Evolutionary conservation across 805 yeast species (phyloP), one percentile per base, ranked within the genome.

Genomic region (Vanderwaltozyma verrucispora): DNA sequence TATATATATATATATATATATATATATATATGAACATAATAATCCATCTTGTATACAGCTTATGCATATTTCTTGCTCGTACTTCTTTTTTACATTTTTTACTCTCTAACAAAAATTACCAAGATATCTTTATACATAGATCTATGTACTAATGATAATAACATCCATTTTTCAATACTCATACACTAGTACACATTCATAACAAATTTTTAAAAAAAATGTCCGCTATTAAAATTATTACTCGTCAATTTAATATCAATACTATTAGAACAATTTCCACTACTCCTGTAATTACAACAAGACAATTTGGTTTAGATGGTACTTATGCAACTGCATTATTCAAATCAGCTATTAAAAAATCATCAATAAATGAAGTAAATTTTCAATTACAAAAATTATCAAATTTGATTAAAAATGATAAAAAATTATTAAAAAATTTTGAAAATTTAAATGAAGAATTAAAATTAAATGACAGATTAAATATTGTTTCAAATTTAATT

Each of bases 291-390:
- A 17, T 35, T 15, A 35, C 37, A 12, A 35, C 37, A 23, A 28
- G 37, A 29, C 32, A 30, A 62, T 89, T 75, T 56, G 97, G 97
- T 47, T 69, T 89, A 51, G 96, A 88, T 53, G 98, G 97, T 59
- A 35, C 38, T 20, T 35, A 35, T 26, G 38, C 38, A 14, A 35
- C 38, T 11, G 38, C 98, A 35, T 74, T 92, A 54, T 89, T 79
- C 77, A 71, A 88, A 38, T 96, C 97, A 19, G 81, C 97, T 38
- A 80, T 80, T 50, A 81, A 85, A 71, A 77, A 76, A 52, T 75
- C 94, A 25, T 69, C 84, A 8, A 67, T 87, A 50, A 89, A 79
- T 48, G 65, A 77, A 46, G 79, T 88, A 38, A 71, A 72, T 51
- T 69, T 71, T 55, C 75, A 87, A 31, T 75, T 92, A 55, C 61